Evolutionary conservation across 192 early-diverging fungal species (phyloP), one percentile per base, ranked within the genome.

Genomic region (Geranomyces variabilis): DNA sequence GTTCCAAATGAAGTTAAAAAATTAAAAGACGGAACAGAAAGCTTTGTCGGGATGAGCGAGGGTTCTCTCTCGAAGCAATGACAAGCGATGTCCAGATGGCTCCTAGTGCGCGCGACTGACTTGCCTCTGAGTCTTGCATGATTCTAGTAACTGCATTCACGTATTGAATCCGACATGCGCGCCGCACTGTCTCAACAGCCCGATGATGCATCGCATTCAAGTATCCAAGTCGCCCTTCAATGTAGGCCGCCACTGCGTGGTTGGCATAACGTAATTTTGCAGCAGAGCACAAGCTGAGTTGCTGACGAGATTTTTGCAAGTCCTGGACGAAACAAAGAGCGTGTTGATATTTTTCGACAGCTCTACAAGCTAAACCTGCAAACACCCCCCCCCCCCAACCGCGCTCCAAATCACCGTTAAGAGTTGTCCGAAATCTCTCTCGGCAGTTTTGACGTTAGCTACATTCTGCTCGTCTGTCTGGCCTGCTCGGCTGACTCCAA

Each of bases 61-160:
- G n/a, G n/a, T n/a, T n/a, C n/a, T n/a, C n/a, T n/a, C n/a, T n/a
- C n/a, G n/a, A n/a, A n/a, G n/a, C n/a, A n/a, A n/a, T n/a, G n/a
- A n/a, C n/a, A n/a, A n/a, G n/a, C n/a, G n/a, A n/a, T n/a, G n/a
- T n/a, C n/a, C n/a, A n/a, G n/a, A n/a, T n/a, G n/a, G n/a, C n/a
- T n/a, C n/a, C n/a, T n/a, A n/a, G n/a, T n/a, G n/a, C n/a, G n/a
- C n/a, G n/a, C n/a, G 10, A 3, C 36, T 41, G 5, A 41, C 58
- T 60, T 60, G 28, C 58, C 58, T 60, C 9, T 26, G 58, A 19
- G 28, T 60, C 58, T 17, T 60, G 31, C 58, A 60, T 5, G 31
- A 31, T 19, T 28, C 28, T 1, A 6, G 31, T 26, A 9, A 60
- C 58, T 9, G 58, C 28, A 60, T 60, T 26, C 17, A 29, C 58